Evolutionary conservation across 805 yeast species (phyloP), one percentile per base, ranked within the genome.

Genomic region (Torulaspora indica): DNA sequence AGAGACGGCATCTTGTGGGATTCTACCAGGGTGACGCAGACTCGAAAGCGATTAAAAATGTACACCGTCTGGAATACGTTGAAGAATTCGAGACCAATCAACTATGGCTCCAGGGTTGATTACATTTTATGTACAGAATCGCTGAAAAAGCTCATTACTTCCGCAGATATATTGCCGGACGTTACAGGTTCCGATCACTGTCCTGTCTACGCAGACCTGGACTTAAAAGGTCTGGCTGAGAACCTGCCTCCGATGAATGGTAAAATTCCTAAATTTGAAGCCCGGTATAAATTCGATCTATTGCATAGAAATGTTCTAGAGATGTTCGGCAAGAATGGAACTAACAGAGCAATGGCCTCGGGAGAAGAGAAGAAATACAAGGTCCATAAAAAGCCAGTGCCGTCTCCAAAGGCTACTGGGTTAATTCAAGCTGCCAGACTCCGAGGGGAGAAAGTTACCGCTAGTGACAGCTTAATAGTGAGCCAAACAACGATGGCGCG

Each of bases 31-130:
- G 58, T 63, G 23, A 44, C 60, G 2, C 82, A 81, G 48, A 81
- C 83, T 1, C 64, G 82, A 15, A 50, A 56, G 12, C 69, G 79
- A 38, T 59, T 75, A 56, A 79, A 77, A 17, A 71, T 89, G 77
- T 93, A 84, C 59, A 89, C 97, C 0, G 93, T 90, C 37, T 91
- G 98, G 98, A 90, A 89, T 63, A 84, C 89, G 1, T 64, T 81
- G 53, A 76, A 77, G 40, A 84, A 84, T 53, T 75, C 85, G 15
- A 67, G 98, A 24, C 89, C 93, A 1, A 71, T 82, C 1, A 91
- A 91, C 58, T 84, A 75, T 62, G 97, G 98, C 0, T 84, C 96
- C 1, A 70, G 98, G 42, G 82, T 91, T 18, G 98, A 91, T 61
- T 74, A 82, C 52, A 80, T 91, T 5, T 61, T 89, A 5, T 64